Evolutionary conservation across 768 basidiomycete species (phyloP), one percentile per base, ranked within the genome.

Genomic region (Psilocybe cubensis): DNA sequence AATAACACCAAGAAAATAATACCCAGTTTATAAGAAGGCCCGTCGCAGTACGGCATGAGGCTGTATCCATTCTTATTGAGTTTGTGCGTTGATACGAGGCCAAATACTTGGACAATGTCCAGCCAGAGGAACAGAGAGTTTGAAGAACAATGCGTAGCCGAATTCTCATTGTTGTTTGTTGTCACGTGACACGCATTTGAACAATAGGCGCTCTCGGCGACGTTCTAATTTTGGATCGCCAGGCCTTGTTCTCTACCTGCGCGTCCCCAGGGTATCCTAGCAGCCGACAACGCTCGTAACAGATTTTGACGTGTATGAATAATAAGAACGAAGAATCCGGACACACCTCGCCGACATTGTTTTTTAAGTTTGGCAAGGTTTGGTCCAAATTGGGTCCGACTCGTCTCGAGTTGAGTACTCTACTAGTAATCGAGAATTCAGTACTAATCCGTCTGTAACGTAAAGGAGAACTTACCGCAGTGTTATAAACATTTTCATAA

Each of bases 111-210:
- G 31, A 59, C 58, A 59, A 56, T 63, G 61, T 38, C 35, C 21
- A 51, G 57, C 52, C 29, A 45, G 9, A 21, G 44, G 46, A 27
- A 24, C 11, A 12, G 23, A 12, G 10, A 20, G 41, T 44, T 23
- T 21, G 20, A 44, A 61, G 56, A 56, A 61, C 60, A 61, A 61
- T 52, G 63, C 42, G 4, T 2, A 18, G 38, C 9, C 50, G 55
- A 49, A 4, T 11, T 9, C 14, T 17, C 55, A 51, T 59, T 52
- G 56, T 61, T 41, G 51, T 56, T 14, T 38, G 3, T 3, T 0
- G 20, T 56, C 66, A 67, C 63, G 66, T 67, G 66, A 67, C n/a
- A 56, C 23, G 9, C 18, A 57, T n/a, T n/a, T n/a, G 59, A 62
- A 66, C 65, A 66, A 66, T 66, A 66, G 41, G 56, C 55, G 44